phyloP scores from a whole-genome alignment of 495 filamentous ascomycete species.

The Hyaloscypha bicolor region DNA sequence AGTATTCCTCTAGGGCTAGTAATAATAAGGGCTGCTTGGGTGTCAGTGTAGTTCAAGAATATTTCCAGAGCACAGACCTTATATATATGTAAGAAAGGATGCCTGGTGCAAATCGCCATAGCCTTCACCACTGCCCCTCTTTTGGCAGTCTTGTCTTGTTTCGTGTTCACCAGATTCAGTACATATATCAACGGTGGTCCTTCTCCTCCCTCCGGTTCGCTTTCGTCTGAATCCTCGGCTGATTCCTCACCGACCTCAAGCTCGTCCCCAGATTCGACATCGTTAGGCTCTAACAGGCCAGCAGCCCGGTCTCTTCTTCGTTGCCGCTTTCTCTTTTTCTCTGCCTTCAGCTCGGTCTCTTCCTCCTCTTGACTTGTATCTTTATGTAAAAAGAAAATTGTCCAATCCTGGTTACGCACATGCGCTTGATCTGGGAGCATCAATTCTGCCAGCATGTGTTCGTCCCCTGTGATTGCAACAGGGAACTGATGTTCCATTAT shows the following conservation, averaged over 20 bases:
- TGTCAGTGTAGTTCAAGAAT: slow-evolving; percentile 8
- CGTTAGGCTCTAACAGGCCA: slow-evolving; percentile 54
- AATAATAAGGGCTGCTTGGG: slow-evolving; percentile 78
- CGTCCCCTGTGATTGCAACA: slow-evolving; percentile 92
- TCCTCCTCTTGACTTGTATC: slow-evolving; percentile 82
- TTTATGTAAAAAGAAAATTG: slow-evolving; percentile 98
- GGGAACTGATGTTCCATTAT: slow-evolving; percentile 99
- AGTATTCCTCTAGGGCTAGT: slow-evolving; percentile 96
- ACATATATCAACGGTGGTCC: slow-evolving; percentile 97
- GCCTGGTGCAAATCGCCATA: slow-evolving; percentile 98
- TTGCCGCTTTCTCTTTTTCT: slow-evolving; percentile 47
- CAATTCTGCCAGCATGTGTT: slow-evolving; percentile 95
- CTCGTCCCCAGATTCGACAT: slow-evolving; percentile 48
- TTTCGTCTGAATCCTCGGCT: slow-evolving; percentile 57
- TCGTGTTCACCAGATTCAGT: slow-evolving; percentile 95
- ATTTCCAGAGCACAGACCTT: slow-evolving; percentile 61
- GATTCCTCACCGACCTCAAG: slow-evolving; percentile 56
- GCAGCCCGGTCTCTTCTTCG: slow-evolving; percentile 50
- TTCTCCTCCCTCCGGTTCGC: slow-evolving; percentile 66
- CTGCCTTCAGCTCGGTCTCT: slow-evolving; percentile 59
- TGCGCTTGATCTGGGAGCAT: slow-evolving; percentile 99
- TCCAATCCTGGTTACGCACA: slow-evolving; percentile 96
- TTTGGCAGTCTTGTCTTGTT: slow-evolving; percentile 89
- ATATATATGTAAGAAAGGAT: slow-evolving; percentile 99
- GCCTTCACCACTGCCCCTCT: slow-evolving; percentile 95